Percentiles rank a stretch among this genome's conserved stretches.
phyloP scores from a whole-genome alignment of 805 yeast species.

The Nakazawaea peltata region DNA sequence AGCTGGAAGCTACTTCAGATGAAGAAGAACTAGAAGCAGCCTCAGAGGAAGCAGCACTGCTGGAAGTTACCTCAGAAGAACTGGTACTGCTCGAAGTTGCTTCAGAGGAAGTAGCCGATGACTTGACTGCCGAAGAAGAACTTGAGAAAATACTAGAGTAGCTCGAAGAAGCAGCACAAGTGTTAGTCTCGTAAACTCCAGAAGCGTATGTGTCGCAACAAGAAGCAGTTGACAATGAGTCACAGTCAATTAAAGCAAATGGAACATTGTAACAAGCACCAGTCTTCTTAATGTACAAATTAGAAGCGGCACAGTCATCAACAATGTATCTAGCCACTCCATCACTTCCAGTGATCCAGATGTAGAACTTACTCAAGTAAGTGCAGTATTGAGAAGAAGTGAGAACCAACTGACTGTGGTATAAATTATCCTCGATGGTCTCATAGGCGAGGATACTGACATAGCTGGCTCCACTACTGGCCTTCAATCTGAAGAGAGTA shows the following conservation, averaged over 20 bases:
- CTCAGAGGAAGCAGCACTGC: constrained; percentile 1
- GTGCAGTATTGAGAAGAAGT: not conserved
- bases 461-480: not conserved
- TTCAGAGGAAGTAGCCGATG: not conserved
- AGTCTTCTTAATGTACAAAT: not conserved
- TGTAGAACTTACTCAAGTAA: not conserved
- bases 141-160: not conserved
- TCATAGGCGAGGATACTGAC: not conserved
- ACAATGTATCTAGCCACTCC: not conserved
- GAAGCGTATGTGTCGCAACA: not conserved
- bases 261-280: not conserved
- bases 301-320: not conserved
- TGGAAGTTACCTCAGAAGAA: not conserved
- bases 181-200: not conserved
- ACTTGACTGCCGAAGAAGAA: not conserved
- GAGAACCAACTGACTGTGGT: not conserved
- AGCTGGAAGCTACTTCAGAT: too few relatives aligned
- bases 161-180: not conserved
- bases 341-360: not conserved
- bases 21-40: not conserved
- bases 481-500: not conserved
- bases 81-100: not conserved
- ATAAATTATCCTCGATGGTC: not conserved
- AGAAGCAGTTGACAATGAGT: not conserved
- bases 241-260: not conserved